A percentile compares a stretch with the other conserved stretches of the same genome.
Conservation (phyloP, 2,329 filamentous ascomycete species). For the Botrytis sinoallii region DNA sequence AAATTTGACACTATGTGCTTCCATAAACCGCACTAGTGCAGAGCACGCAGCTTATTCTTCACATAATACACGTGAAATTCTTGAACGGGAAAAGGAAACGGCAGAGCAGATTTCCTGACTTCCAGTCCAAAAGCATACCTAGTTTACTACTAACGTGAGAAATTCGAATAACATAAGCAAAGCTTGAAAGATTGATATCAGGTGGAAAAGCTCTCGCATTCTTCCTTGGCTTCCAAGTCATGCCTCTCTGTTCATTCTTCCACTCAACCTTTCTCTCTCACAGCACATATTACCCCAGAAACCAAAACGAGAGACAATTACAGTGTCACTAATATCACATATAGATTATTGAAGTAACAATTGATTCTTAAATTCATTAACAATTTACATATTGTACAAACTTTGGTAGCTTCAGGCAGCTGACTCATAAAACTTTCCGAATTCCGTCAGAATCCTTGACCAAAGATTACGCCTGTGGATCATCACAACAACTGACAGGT, state of each 20-base stretch:
- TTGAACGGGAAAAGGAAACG: not conserved
- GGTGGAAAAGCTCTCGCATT: not conserved
- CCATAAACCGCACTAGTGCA: not conserved
- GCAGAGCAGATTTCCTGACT: not conserved
- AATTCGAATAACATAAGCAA: not conserved
- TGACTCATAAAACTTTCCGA: not conserved
- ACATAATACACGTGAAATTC: not conserved
- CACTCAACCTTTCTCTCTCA: not conserved
- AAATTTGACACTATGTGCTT: not conserved
- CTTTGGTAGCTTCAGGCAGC: not conserved
- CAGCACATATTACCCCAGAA: not conserved
- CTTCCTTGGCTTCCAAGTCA: not conserved
- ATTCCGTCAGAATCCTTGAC: not conserved
- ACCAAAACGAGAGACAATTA: not conserved
- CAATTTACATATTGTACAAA: not conserved
- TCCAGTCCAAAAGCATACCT: not conserved
- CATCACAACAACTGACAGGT: not conserved
- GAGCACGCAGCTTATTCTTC: not conserved
- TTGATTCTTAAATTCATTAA: not conserved
- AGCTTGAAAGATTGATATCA: not conserved
- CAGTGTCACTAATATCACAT: not conserved
- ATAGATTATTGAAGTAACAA: not conserved
- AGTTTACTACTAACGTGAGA: not conserved
- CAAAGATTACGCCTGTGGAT: not conserved
- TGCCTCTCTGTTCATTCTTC: not conserved